phyloP scores from a whole-genome alignment of 345 rosid species.

The Brassica carinata region DNA sequence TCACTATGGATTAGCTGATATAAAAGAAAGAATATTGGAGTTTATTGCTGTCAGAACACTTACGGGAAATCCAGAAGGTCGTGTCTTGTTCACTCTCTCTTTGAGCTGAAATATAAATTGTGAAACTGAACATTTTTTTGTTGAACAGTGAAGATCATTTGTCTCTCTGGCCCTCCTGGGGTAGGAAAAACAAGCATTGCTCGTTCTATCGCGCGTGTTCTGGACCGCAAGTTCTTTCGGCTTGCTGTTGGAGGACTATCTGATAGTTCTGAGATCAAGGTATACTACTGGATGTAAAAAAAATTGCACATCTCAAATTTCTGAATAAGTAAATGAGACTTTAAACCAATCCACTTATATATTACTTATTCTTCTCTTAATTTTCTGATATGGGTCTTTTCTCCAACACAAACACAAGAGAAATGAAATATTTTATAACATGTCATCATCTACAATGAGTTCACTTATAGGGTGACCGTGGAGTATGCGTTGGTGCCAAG shows the following conservation, averaged over 20 bases:
- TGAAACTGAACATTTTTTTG: not conserved
- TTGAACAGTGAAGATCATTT: not conserved
- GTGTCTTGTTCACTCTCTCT: not conserved
- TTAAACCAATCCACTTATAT: too few relatives aligned
- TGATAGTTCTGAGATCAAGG: not conserved
- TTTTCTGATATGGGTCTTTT: not conserved
- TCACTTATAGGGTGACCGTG: not conserved
- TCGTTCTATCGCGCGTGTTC: not conserved
- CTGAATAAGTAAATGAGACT: too few relatives aligned
- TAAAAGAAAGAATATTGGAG: not conserved
- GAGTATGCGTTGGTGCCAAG: not conserved
- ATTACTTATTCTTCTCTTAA: not conserved
- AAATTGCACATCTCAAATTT: too few relatives aligned
- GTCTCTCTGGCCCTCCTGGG: conserved; percentile 4
- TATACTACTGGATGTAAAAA: not conserved
- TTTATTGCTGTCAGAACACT: not conserved
- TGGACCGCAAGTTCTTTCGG: not conserved
- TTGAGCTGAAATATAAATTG: not conserved
- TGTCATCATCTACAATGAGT: not conserved
- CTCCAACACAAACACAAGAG: not conserved
- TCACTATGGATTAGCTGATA: not conserved
- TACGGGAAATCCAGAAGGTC: not conserved
- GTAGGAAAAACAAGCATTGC: not conserved
- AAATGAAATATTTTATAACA: not conserved
- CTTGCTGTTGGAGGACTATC: not conserved